Evolutionary conservation across 208 protist genomes (phyloP).

Genomic region (Trypanosoma congolense): DNA sequence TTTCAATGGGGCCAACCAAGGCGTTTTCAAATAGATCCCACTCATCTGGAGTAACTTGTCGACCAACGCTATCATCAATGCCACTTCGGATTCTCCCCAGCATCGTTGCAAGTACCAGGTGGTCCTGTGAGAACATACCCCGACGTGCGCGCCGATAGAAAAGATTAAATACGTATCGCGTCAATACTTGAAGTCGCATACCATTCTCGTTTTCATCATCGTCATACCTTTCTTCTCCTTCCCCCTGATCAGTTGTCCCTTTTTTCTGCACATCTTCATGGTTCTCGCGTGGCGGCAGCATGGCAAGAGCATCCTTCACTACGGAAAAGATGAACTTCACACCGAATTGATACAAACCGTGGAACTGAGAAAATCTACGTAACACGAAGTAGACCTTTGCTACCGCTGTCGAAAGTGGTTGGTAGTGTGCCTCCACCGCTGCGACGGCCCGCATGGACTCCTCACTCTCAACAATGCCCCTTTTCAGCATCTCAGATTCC

Average conservation of each 20-base stretch:
- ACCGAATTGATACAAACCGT: slow-evolving; percentile 97
- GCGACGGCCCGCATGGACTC: slow-evolving; percentile 87
- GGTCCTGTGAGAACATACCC: slow-evolving; percentile 93
- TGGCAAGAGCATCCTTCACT: slow-evolving; percentile 75
- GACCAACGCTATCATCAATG: slow-evolving; percentile 27
- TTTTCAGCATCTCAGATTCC: slow-evolving; percentile 85
- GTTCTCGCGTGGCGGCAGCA: slow-evolving; percentile 28
- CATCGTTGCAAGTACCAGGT: slow-evolving; percentile 90
- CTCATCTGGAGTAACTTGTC: slow-evolving; percentile 48
- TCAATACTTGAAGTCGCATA: slow-evolving; percentile 37
- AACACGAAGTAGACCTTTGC: slow-evolving; percentile 95
- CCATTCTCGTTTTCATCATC: slow-evolving; percentile 21
- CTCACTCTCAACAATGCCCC: slow-evolving; percentile 91
- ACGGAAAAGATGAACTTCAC: slow-evolving; percentile 94
- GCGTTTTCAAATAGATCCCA: slow-evolving; percentile 56
- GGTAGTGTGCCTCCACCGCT: slow-evolving; percentile 83
- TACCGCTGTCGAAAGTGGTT: slow-evolving; percentile 88
- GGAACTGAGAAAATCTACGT: slow-evolving; percentile 89
- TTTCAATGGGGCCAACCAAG: slow-evolving; percentile 11
- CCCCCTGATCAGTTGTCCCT: too few relatives aligned
- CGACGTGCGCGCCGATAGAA: slow-evolving; percentile 74
- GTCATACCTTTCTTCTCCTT: slow-evolving; percentile 12
- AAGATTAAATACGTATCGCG: slow-evolving; percentile 61
- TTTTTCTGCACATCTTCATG: not conserved
- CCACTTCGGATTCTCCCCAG: slow-evolving; percentile 90